phyloP scores from a whole-genome alignment of 2,329 filamentous ascomycete genomes.

The Aspergillus tamarii region DNA sequence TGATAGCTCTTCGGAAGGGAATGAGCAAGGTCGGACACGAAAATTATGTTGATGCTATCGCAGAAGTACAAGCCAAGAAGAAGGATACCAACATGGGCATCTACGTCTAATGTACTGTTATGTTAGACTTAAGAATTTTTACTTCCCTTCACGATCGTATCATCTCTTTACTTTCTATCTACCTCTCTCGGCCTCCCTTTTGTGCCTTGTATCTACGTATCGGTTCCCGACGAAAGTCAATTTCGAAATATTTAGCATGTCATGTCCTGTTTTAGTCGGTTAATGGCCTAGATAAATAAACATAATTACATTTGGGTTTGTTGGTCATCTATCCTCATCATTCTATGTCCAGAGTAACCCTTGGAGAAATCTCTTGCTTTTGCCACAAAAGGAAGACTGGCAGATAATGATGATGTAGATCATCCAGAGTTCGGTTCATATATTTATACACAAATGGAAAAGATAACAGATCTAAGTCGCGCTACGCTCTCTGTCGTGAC shows the following conservation, averaged over 20 bases:
- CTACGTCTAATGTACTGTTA: constrained; percentile 39
- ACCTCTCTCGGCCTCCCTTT: background rate
- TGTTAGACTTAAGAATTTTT: background rate
- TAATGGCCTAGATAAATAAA: constrained; percentile 5
- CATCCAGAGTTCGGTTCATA: no score
- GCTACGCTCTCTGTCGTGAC: no score
- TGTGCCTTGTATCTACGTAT: constrained; percentile 16
- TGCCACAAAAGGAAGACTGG: no score
- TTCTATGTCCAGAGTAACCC: no score
- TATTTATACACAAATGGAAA: no score
- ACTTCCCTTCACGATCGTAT: constrained; percentile 11
- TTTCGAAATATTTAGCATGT: background rate
- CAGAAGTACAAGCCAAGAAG: constrained; percentile 88
- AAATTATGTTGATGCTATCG: constrained; percentile 97
- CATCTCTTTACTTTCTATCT: background rate
- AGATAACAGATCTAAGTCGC: no score
- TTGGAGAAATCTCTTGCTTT: no score
- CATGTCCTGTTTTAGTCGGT: background rate
- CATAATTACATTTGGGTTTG: background rate
- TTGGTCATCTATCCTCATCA: no score
- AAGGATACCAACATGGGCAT: constrained; percentile 68
- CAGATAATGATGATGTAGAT: no score
- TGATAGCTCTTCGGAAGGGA: constrained; percentile 94
- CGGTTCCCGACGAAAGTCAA: constrained; percentile 2
- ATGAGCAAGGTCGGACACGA: constrained; percentile 97